phyloP scores from a whole-genome alignment of 805 yeast genomes.

The Candida cerambycidarum region DNA sequence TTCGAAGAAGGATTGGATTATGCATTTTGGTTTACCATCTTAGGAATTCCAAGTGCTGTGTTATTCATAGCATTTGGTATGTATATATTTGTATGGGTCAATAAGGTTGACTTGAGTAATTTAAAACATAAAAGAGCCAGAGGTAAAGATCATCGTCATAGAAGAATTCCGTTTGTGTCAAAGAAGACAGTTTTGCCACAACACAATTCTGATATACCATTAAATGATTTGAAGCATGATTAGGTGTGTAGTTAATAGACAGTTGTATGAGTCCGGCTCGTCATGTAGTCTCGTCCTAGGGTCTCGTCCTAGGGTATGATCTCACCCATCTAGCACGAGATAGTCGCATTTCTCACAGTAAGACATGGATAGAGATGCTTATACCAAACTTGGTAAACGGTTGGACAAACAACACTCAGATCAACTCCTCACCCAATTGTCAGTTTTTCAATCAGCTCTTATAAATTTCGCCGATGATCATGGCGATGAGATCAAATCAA shows the following conservation, averaged over 20 bases:
- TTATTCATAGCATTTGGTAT: slow-evolving; percentile 57
- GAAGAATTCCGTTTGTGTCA: slow-evolving; percentile 26
- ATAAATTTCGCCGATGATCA: slow-evolving; percentile 74
- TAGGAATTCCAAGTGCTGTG: slow-evolving; percentile 69
- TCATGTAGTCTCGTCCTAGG: too few relatives aligned
- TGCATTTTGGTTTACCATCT: slow-evolving; percentile 60
- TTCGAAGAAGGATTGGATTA: slow-evolving; percentile 50
- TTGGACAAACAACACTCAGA: slow-evolving; percentile 54
- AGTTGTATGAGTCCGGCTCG: too few relatives aligned
- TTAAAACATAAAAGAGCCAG: slow-evolving; percentile 30
- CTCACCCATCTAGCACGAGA: too few relatives aligned
- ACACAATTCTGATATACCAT: slow-evolving; percentile 21
- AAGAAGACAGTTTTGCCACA: slow-evolving; percentile 32
- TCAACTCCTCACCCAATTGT: slow-evolving; percentile 67
- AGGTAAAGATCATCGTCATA: slow-evolving; percentile 28
- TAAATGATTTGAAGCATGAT: slow-evolving; percentile 15
- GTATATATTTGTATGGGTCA: slow-evolving; percentile 62
- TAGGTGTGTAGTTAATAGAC: too few relatives aligned
- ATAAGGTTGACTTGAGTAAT: slow-evolving; percentile 47
- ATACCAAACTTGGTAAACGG: slow-evolving; percentile 49
- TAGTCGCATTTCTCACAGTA: too few relatives aligned
- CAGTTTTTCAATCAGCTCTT: slow-evolving; percentile 74
- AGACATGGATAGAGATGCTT: slow-evolving; percentile 29
- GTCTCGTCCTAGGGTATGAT: too few relatives aligned
- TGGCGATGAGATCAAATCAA: slow-evolving; percentile 61